Evolutionary conservation across 768 basidiomycete species (phyloP), one percentile per base, ranked within the genome.

Genomic region (Hortiboletus flavorubellus): DNA sequence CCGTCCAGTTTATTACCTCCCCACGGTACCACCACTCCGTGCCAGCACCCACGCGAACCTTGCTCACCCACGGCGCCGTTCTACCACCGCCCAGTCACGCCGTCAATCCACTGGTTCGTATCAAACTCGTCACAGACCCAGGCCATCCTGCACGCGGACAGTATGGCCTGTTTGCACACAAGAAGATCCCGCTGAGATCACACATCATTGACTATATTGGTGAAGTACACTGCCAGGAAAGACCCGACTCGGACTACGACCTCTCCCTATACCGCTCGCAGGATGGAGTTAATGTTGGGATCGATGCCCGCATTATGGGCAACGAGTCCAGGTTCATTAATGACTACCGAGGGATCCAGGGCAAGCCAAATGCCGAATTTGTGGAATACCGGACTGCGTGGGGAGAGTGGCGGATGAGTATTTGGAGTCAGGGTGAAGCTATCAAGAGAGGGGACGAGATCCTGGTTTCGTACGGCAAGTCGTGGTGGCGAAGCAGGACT

Each of bases 321-420:
- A 97, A 95, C 71, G 91, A 93, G 69, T 87, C 87, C 1, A 77
- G 94, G 64, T 94, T 96, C 67, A 78, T 92, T 55, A 97, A 97
- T 62, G 94, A 96, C 74, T 98, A 87, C 71, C 80, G 94, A 52
- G 91, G 92, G 3, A 76, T 93, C n/a, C 73, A 67, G 46, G 68
- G 70, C 23, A 85, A 76, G 65, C 84, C 91, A 5, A 93, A 93
- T 60, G 87, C 84, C 1, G 61, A 80, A 30, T 93, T 93, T 62
- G 73, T 76, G 47, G 89, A 91, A 40, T 70, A 72, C 37, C 73
- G 81, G 55, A 77, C 76, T 10, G 59, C 55, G 18, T 63, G 59
- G 34, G 91, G 88, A 16, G 89, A 88, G 68, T 70, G 89, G 59
- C 75, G 83, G 47, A 94, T 97, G 81, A 78, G 85, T 56, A 78